Evolutionary conservation across 371 early-diverging fungal genomes (phyloP), one percentile per base, ranked within the genome.

Genomic region (Cokeromyces recurvatus): DNA sequence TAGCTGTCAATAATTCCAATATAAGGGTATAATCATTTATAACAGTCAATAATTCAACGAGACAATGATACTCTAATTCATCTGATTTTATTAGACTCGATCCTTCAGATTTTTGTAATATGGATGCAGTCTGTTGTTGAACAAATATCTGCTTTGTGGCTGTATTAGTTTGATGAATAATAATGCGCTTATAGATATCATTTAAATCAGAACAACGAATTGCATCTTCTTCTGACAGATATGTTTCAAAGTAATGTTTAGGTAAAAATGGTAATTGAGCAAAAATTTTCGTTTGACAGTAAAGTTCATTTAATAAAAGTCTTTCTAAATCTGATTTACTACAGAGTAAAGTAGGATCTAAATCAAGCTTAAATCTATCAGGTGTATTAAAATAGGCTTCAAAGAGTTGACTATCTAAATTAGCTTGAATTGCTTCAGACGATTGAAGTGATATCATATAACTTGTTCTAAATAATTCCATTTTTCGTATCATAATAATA

Each of bases 241-340:
- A 48, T 12, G 43, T 38, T n/a, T 29, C 25, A 12, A 72, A 51
- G 34, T 62, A 66, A 1, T 47, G 42, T 10, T 36, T 53, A 1
- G 73, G 69, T 32, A 72, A 50, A 44, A 72, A 68, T 2, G 73
- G 68, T 7, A 72, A 27, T 36, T 48, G 51, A 0, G 68, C 57
- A 6, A 46, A 48, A 8, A 72, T 48, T 29, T 61, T 53, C 4
- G 68, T 66, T 44, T 68, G 59, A 11, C 55, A 57, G 23, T 72
- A 47, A 6, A 68, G 40, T 16, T 62, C 48, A 29, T 72, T 38
- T 15, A 72, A 32, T 23, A 66, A 19, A 10, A 72, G 48, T 4
- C 64, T 46, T 31, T 68, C 66, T 1, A 64, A 11, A 32, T 72
- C 57, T 4, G 45, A 37, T 41, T 27, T 34, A 7, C 31, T 50